These are phyloP conservation scores for Lactarius indigo DNA, from an alignment of 768 basidiomycete genomes.

Conservation along the genomic window DNA sequence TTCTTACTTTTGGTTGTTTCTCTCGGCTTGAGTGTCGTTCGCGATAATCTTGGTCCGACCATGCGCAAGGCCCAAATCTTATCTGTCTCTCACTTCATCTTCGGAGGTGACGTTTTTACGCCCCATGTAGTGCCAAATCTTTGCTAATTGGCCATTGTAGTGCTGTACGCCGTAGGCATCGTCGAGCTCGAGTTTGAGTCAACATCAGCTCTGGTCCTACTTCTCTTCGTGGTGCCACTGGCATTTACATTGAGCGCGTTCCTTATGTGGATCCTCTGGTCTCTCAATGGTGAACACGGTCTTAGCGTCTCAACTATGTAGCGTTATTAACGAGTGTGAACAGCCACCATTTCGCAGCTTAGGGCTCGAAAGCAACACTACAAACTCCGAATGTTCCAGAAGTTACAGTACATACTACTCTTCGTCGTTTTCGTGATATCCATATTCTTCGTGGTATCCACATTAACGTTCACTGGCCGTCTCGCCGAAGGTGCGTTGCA, in stretches of 20 bases:
- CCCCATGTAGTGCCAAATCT: background rate
- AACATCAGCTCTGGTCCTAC: constrained; percentile 76
- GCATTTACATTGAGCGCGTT: constrained; percentile 95
- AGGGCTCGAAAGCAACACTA: constrained; percentile 80
- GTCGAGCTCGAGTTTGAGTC: constrained; percentile 91
- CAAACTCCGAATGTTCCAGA: constrained; percentile 86
- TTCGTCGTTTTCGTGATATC: constrained; percentile 76
- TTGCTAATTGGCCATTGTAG: constrained; percentile 36
- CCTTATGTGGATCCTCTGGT: constrained; percentile 93
- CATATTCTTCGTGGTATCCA: constrained; percentile 90
- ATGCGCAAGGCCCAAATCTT: constrained; percentile 84
- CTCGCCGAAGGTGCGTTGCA: constrained; percentile 73
- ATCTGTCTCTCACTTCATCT: constrained; percentile 83
- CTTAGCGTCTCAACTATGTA: background rate
- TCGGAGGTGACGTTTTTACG: constrained; percentile 72
- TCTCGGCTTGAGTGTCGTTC: constrained; percentile 87
- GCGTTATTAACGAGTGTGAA: constrained; percentile 8
- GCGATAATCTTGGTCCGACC: constrained; percentile 77
- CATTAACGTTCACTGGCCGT: constrained; percentile 86
- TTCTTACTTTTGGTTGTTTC: constrained; percentile 93
- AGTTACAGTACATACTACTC: constrained; percentile 80
- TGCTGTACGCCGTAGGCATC: constrained; percentile 91
- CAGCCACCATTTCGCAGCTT: constrained; percentile 87
- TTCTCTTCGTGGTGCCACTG: constrained; percentile 90
- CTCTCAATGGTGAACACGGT: constrained; percentile 62